phyloP scores from a whole-genome alignment of 805 yeast species.

The Zygoascus bituminiphila region DNA sequence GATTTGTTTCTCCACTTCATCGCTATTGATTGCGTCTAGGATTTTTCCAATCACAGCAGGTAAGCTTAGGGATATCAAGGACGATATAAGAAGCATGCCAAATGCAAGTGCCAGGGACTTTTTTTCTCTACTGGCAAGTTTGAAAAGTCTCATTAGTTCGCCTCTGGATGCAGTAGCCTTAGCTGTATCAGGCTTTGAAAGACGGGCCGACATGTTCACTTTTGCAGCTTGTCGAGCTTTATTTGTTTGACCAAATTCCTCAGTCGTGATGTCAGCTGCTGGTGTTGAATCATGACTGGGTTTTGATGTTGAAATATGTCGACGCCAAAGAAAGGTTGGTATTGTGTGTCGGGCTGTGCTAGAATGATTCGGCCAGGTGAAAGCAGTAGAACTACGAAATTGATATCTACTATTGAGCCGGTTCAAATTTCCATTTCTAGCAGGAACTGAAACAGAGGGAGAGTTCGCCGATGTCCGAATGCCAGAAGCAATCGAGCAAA shows the following conservation, averaged over 20 bases:
- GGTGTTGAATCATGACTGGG: not conserved
- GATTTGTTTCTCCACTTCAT: constrained; percentile 30
- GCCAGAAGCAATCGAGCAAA: no score
- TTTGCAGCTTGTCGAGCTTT: constrained; percentile 25
- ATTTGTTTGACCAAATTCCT: constrained; percentile 20
- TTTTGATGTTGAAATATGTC: not conserved
- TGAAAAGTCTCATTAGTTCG: constrained; percentile 43
- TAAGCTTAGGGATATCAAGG: constrained; percentile 71
- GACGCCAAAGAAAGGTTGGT: not conserved
- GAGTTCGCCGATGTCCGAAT: no score
- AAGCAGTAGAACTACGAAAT: no score
- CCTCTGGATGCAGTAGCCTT: constrained; percentile 11
- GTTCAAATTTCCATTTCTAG: no score
- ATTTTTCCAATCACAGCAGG: constrained; percentile 83
- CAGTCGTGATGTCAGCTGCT: not conserved
- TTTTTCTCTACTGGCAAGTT: constrained; percentile 50
- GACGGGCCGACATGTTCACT: constrained; percentile 27
- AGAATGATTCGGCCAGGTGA: no score
- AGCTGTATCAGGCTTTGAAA: constrained; percentile 12
- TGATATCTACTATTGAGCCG: no score
- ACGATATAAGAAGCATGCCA: constrained; percentile 53
- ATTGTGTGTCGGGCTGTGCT: no score
- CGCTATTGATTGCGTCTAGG: constrained; percentile 54
- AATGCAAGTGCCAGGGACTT: constrained; percentile 54
- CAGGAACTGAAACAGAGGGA: no score